Base-by-base conservation (phyloP, 306 rosid genomes). In the Medicago lupulina region DNA sequence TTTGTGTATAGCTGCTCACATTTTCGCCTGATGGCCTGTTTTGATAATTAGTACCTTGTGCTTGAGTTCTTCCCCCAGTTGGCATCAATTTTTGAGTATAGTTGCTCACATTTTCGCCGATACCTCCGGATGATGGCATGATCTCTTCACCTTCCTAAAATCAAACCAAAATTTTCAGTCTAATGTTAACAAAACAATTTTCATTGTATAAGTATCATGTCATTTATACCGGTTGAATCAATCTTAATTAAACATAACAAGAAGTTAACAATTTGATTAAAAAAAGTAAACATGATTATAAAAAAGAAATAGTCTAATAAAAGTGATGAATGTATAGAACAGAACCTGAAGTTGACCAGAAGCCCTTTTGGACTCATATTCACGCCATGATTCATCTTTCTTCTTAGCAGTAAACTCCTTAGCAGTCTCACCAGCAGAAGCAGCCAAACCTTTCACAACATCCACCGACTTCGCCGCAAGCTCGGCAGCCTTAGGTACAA, bases 331-430 rank as follows among this genome's bases (percentile, higher is more conserved):
- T 28, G 17, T 2, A 31, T 0, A 74, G 4, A 9, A 44, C 28
- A 59, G 6, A 62, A 86, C 93, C 87, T 81, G 84, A 18, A 9
- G 50, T 70, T 70, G 84, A 15, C 16, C 51, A 46, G 53, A 6
- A 7, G 67, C 41, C 44, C 51, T 71, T 73, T 85, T 92, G 38
- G 84, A 81, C 21, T 76, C 83, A 21, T 63, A 71, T 15, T 81
- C 85, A 23, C 70, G 70, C 76, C 69, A 13, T 3, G 96, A 91
- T 62, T 86, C 98, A 17, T 83, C 93, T 68, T 86, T 88, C 93
- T 92, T 92, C 79, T 85, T 83, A 2, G 96, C 90, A 1, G 97
- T 90, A 51, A 82, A 95, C 8, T 81, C 93, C 83, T 87, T 89
- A 8, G 89, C 87, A 75, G 71, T 86, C 54, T 90, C 96, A 41